These are phyloP conservation scores for Plantago ovata DNA, from an alignment of 257 asterid genomes.

Conservation along the genomic window DNA sequence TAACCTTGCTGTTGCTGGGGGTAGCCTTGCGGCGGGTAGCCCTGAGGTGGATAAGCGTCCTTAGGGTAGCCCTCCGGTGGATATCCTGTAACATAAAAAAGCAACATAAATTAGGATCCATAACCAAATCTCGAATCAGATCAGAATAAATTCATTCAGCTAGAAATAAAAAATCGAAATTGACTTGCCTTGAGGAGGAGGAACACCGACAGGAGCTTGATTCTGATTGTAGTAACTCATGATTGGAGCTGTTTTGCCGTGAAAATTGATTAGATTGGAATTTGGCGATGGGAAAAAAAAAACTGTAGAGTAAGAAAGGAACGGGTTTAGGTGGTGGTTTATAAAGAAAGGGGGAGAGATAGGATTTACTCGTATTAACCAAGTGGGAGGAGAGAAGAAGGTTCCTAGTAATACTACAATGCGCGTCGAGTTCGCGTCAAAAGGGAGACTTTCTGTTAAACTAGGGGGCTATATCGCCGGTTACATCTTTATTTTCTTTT, in stretches of 20 bases:
- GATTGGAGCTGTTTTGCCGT: neutral
- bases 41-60: conserved; percentile 71
- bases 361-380: too few relatives aligned
- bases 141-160: neutral
- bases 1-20: conserved; percentile 38
- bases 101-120: neutral
- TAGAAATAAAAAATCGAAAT: neutral
- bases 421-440: too few relatives aligned
- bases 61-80: conserved; percentile 71
- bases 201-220: conserved; percentile 66
- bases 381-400: too few relatives aligned
- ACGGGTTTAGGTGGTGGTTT: too few relatives aligned
- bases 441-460: too few relatives aligned
- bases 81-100: conserved; percentile 35
- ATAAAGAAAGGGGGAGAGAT: too few relatives aligned
- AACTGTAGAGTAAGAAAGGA: too few relatives aligned
- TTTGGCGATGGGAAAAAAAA: neutral
- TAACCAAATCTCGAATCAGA: neutral
- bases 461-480: too few relatives aligned
- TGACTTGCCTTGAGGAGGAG: conserved; percentile 71
- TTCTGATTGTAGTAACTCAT: conserved; percentile 75
- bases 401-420: too few relatives aligned
- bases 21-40: conserved; percentile 65
- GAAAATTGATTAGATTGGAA: neutral
- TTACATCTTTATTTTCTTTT: too few relatives aligned